Evolutionary conservation across 2,329 filamentous ascomycete genomes (phyloP).

Genomic region (Aspergillus brasiliensis): DNA sequence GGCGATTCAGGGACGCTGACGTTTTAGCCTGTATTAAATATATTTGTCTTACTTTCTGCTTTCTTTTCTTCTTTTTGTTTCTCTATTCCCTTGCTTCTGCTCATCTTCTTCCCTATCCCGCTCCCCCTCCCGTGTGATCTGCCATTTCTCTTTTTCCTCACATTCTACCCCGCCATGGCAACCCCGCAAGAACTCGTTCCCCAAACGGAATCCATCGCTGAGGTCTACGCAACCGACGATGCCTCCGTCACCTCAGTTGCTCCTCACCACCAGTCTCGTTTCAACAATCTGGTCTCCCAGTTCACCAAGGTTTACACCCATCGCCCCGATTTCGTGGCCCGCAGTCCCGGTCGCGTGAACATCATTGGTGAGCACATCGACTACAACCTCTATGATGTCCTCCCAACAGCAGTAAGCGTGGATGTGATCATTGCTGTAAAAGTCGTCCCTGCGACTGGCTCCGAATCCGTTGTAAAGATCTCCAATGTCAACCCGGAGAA

Average conservation of each 20-base stretch:
- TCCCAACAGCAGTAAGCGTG: conserved; percentile 92
- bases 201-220: conserved; percentile 70
- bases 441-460: conserved; percentile 43
- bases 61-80: neutral
- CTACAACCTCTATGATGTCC: conserved; percentile 93
- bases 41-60: conserved; percentile 1
- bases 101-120: conserved; percentile 1
- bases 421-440: conserved; percentile 86
- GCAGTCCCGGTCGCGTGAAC: conserved; percentile 93
- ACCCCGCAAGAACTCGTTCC: conserved; percentile 62
- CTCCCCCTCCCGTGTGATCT: neutral
- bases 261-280: conserved; percentile 68
- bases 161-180: conserved; percentile 38
- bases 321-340: conserved; percentile 76
- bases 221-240: conserved; percentile 80
- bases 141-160: conserved; percentile 5
- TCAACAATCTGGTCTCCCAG: conserved; percentile 69
- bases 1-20: conserved; percentile 9
- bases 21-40: neutral
- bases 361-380: conserved; percentile 99
- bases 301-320: conserved; percentile 73
- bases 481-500: conserved; percentile 75
- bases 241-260: conserved; percentile 74
- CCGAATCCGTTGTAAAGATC: conserved; percentile 69
- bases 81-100: neutral